Evolutionary conservation across 208 protist species (phyloP).

Genomic region (Leishmania guyanensis): DNA sequence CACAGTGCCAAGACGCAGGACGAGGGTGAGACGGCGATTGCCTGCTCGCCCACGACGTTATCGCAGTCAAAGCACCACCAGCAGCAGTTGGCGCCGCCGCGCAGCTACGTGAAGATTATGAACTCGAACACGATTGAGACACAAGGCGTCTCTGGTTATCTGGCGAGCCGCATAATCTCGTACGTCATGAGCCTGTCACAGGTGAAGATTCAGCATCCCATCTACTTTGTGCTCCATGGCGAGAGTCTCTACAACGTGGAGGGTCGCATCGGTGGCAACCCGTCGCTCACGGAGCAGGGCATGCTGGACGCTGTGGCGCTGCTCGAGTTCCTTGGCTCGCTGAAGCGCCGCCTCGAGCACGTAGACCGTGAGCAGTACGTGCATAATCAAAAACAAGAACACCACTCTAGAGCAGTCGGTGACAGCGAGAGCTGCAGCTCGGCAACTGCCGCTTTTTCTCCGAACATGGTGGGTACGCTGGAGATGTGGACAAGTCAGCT

Average conservation of each 20-base stretch:
- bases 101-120: constrained; percentile 62
- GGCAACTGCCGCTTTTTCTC: background rate
- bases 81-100: constrained; percentile 6
- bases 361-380: constrained; percentile 13
- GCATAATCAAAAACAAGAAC: background rate
- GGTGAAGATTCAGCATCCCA: constrained; percentile 85
- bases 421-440: background rate
- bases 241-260: constrained; percentile 85
- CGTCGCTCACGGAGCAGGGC: constrained; percentile 73
- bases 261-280: constrained; percentile 88
- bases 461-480: constrained; percentile 37
- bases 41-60: background rate
- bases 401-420: background rate
- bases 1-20: background rate
- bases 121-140: constrained; percentile 66
- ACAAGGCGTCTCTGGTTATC: constrained; percentile 75
- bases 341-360: constrained; percentile 55
- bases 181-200: constrained; percentile 90
- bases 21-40: background rate
- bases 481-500: constrained; percentile 91
- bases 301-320: constrained; percentile 65
- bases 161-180: constrained; percentile 74
- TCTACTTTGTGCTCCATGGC: constrained; percentile 91
- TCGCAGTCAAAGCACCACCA: background rate
- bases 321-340: constrained; percentile 76